Conservation (phyloP, 2,329 filamentous ascomycete genomes). For the Apiospora hydei region DNA sequence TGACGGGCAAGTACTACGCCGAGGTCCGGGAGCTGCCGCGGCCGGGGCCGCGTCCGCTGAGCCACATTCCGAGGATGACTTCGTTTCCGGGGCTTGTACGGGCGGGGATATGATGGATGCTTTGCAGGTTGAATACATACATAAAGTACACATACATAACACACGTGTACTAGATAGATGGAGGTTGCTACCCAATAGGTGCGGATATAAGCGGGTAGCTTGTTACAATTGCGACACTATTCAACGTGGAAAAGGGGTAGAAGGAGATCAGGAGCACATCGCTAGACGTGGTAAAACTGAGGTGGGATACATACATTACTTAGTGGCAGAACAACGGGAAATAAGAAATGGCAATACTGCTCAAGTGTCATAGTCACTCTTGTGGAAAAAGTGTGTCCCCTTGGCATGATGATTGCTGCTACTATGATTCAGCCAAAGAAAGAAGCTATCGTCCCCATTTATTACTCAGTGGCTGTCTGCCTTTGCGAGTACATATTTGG, state of each 20-base stretch:
- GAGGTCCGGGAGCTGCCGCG: constrained; percentile 30
- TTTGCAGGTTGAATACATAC: not conserved
- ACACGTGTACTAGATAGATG: not conserved
- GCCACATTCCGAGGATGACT: not conserved
- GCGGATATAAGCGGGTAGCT: not conserved
- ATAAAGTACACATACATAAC: not conserved
- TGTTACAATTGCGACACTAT: not conserved
- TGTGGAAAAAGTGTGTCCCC: too few relatives aligned
- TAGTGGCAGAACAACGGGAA: not conserved
- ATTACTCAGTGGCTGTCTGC: too few relatives aligned
- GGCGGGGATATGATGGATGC: not conserved
- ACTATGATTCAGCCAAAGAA: too few relatives aligned
- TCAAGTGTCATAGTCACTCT: too few relatives aligned
- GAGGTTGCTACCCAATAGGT: too few relatives aligned
- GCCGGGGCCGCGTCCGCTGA: constrained; percentile 12
- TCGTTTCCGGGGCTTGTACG: not conserved
- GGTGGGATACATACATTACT: not conserved
- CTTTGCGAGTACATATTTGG: too few relatives aligned
- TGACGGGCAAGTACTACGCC: constrained; percentile 10
- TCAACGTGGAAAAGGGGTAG: not conserved
- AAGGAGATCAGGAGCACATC: not conserved
- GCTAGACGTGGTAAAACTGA: not conserved
- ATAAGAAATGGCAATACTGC: too few relatives aligned
- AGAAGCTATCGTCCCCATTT: too few relatives aligned
- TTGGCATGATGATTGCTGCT: too few relatives aligned